phyloP scores from a whole-genome alignment of 768 basidiomycete species.

The Pleurotus ostreatus region DNA sequence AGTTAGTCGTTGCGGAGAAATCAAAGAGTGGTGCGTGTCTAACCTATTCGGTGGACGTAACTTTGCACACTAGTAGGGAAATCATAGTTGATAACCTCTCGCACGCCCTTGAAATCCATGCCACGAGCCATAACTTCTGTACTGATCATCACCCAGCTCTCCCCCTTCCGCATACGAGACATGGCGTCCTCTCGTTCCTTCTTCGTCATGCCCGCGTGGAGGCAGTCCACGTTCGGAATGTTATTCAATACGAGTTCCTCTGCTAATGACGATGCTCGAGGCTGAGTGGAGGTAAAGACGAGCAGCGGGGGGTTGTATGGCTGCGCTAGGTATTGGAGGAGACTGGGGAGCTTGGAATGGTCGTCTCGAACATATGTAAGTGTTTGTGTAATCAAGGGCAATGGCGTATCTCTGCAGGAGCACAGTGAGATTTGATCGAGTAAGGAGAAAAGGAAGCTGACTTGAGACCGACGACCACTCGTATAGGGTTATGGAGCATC shows the following conservation, averaged over 20 bases:
- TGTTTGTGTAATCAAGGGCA: constrained; percentile 84
- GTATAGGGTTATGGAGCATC: constrained; percentile 81
- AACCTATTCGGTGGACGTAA: constrained; percentile 94
- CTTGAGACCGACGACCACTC: constrained; percentile 97
- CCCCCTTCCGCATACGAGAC: constrained; percentile 78
- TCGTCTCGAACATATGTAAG: constrained; percentile 93
- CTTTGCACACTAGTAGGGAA: constrained; percentile 95
- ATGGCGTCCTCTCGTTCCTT: constrained; percentile 87
- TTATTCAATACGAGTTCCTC: constrained; percentile 80
- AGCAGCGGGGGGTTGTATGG: constrained; percentile 90
- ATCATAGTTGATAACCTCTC: constrained; percentile 95
- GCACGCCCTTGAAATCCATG: constrained; percentile 95
- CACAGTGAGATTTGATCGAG: constrained; percentile 3
- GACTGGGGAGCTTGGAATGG: constrained; percentile 87
- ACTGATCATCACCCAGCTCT: constrained; percentile 93
- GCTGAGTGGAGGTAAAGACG: constrained; percentile 88
- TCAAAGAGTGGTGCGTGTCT: not conserved
- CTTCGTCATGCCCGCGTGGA: constrained; percentile 87
- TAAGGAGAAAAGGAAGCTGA: constrained; percentile 32
- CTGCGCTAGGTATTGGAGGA: constrained; percentile 73
- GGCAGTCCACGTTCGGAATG: constrained; percentile 77
- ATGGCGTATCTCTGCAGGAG: constrained; percentile 78
- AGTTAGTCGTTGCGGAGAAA: no score
- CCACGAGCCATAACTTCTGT: constrained; percentile 98
- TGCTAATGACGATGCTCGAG: constrained; percentile 74